Conservation (phyloP, 257 asterid species). For the Solanum microdontum region DNA sequence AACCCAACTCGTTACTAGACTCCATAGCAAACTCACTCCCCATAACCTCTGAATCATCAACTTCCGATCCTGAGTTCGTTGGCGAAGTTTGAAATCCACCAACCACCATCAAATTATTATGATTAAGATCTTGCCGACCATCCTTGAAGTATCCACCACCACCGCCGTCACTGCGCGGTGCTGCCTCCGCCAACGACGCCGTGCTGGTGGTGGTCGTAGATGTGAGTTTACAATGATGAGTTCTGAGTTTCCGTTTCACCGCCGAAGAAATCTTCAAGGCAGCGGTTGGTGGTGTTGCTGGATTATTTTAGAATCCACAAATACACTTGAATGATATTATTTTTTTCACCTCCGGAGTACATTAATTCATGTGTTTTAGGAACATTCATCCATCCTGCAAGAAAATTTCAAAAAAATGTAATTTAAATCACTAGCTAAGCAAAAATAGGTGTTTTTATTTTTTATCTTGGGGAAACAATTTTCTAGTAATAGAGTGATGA, state of each 20-base stretch:
- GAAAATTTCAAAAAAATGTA: too few species aligned
- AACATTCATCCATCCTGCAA: too few species aligned
- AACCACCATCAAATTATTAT: background rate
- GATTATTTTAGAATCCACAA: background rate
- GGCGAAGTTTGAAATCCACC: conserved; percentile 64
- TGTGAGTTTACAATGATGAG: conserved; percentile 33
- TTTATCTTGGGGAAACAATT: too few species aligned
- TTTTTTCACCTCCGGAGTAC: background rate
- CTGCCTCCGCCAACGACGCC: background rate
- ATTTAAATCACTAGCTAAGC: too few species aligned
- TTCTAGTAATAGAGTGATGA: too few species aligned
- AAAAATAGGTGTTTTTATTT: too few species aligned
- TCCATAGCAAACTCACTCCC: conserved; percentile 8
- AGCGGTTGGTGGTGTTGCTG: conserved; percentile 20
- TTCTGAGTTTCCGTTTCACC: conserved; percentile 1
- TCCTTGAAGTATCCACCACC: background rate
- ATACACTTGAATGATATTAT: background rate
- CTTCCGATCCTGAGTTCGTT: conserved; percentile 73
- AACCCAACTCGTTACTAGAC: conserved; percentile 53
- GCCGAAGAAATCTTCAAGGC: conserved; percentile 73
- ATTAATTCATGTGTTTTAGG: too few species aligned
- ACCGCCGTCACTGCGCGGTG: background rate
- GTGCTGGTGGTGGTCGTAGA: conserved; percentile 28
- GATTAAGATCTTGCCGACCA: too few species aligned
- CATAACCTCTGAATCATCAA: conserved; percentile 18